Base-by-base conservation (phyloP, 805 yeast genomes). In the Candida coquimbonensis region DNA sequence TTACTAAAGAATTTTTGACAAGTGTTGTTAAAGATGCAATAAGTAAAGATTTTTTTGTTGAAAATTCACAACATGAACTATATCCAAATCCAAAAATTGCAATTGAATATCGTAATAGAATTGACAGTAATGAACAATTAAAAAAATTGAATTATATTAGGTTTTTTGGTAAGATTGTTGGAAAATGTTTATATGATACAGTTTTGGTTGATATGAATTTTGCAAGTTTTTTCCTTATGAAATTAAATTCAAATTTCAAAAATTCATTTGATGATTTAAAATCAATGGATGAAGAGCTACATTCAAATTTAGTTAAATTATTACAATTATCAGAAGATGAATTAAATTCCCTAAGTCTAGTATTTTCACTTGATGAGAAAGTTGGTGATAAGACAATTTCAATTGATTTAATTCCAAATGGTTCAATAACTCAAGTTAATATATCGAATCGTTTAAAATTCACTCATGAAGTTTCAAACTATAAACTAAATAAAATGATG, bases 1-100 rank as follows among this genome's bases (percentile, higher is more conserved):
- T 91, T 24, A 90, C 97, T 0, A 90, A 91, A 61, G 99, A 91
- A 57, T 80, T 93, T 51, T 66, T 91, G 45, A 88, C 91, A 3
- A 70, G 83, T 42, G 80, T 88, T 0, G 77, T 83, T 3, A 68
- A 67, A 5, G 87, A 84, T 51, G 90, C 86, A 0, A 87, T 91
- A 55, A 65, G 52, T 1, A 57, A 51, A 8, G 60, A 52, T 12
- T 55, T 76, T 7, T 79, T 80, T 48, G 56, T 62, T 8, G 68
- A 67, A 26, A 79, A 73, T 21, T 59, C 63, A 1, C 66, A 75
- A 37, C 77, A 86, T 57, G 81, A 82, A 47, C 56, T 91, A 13
- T 87, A 83, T 57, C 97, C 97, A 3, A 80, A 79, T 55, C 82
- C 88, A 1, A 73, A 72, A 24, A 70, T 76, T 17, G 72, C 64